Conservation (phyloP, 2,329 filamentous ascomycete species). For the Penicillium sp. region DNA sequence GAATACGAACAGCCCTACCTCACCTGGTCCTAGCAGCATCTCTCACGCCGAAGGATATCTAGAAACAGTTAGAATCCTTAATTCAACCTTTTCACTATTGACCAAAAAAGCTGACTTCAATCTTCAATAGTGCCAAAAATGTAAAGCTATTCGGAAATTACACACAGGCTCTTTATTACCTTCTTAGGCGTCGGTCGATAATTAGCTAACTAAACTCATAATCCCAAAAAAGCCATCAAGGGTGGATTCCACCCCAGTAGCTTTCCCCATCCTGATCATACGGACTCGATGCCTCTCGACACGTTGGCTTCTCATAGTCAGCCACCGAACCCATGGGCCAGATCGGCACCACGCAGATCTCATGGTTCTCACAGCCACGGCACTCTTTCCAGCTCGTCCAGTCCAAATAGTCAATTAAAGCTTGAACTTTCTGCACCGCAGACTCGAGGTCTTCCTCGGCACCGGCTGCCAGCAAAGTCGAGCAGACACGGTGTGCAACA, state of each 20-base stretch:
- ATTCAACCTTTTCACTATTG: not conserved
- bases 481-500: conserved; percentile 42
- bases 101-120: not conserved
- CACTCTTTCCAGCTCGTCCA: conserved; percentile 69
- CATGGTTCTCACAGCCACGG: conserved; percentile 57
- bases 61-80: not conserved
- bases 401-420: conserved; percentile 58
- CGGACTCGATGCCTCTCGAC: conserved; percentile 41
- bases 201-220: not conserved
- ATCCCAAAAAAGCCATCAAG: conserved; percentile 12
- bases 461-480: conserved; percentile 36
- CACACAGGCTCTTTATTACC: not conserved
- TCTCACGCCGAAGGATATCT: not conserved
- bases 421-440: conserved; percentile 42
- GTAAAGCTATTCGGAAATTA: not conserved
- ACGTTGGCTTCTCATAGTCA: conserved; percentile 61
- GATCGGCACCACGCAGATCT: conserved; percentile 68
- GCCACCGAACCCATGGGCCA: conserved; percentile 64
- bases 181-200: not conserved
- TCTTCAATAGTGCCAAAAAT: not conserved
- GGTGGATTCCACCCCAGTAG: conserved; percentile 37
- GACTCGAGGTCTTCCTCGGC: conserved; percentile 27
- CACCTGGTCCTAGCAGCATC: not conserved
- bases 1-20: not conserved
- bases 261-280: conserved; percentile 30